Base-by-base conservation (phyloP, 2,329 filamentous ascomycete species). In the Monascus ruber region DNA sequence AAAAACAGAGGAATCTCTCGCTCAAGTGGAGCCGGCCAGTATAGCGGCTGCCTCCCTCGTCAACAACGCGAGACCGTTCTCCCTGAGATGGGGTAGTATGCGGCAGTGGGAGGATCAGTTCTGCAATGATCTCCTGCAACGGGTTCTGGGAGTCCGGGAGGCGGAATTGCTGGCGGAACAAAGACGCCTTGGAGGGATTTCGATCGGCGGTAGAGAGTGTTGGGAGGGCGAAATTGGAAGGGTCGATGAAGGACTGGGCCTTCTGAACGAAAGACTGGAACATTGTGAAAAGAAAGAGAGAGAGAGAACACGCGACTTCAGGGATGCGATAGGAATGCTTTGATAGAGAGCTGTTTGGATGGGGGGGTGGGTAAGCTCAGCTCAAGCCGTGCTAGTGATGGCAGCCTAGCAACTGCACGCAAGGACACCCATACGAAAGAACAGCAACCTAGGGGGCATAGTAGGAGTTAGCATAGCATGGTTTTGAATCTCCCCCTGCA, bases 101-200 rank as follows among this genome's bases (percentile, higher is more conserved):
- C 47, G 77, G 77, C 45, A 77, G 79, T 40, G 82, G 81, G 42
- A 98, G 84, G 41, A 87, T 93, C 43, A 98, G 77, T 70, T 98
- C 91, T 56, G 91, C 88, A 44, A 84, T 87, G 66, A 98, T 95
- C 70, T 98, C 91, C 67, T 93, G 87, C 42, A 96, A 75, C 40
- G 91, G 91, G 46, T 84, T 88, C 66, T 98, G 89, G 31, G 85
- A 83, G 56, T 86, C 79, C 34, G 91, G 91, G 28, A 98, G 81
- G 49, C 91, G 85, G 70, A 98, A 98, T 66, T 98, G 91, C 62
- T 83, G 82, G 68, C 91, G 87, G 69, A 96, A 98, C 42, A 96
- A 77, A 37, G 83, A 82, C 40, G 87, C 80, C 69, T 95, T 96
- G 57, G 88, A 89, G 36, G 88, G 87, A 59, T 85, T 83, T 47